Base-by-base conservation (phyloP, 2,329 filamentous ascomycete genomes). In the Ophiostoma montium region DNA sequence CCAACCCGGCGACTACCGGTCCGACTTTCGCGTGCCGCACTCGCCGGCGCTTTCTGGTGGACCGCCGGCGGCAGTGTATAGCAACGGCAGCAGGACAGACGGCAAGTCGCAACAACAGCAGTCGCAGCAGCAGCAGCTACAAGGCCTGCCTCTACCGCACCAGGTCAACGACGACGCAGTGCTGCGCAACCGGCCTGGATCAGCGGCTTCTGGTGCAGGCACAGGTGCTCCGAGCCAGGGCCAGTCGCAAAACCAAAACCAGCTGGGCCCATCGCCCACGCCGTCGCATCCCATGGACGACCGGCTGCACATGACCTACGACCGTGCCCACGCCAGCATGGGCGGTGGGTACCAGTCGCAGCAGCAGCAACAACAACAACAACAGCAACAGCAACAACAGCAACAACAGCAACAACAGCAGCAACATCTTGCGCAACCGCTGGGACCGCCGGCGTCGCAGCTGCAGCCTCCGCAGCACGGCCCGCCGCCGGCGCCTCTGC, bases 341-440 rank as follows among this genome's bases (percentile, higher is more conserved):
- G 44, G 43, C 31, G 48, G 30, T 11, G 23, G 44, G 10, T 46
- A 47, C 10, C 49, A 46, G 11, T 42, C 38, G 10, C 50, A 35
- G 13, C 45, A 32, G 15, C 33, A 32, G 30, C 49, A 44, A 2
- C 46, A 32, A 23, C 47, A 45, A 5, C 41, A 21, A 18, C 23
- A 13, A 6, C 49, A 48, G 19, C 46, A 41, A 13, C 33, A 38
- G 9, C 46, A 48, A 13, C 32, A 39, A 21, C 47, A 38, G 13
- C 41, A 27, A 53, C 70, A 44, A 23, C 49, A 35, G 65, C 59
- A 76, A 69, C 64, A 74, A 76, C 47, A 68, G 62, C 61, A 66
- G 67, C 69, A 66, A 21, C 16, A 21, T 21, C 39, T 30, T 42
- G 23, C n/a, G 9, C 21, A 62, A 42, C 57, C 60, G 6, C 64